phyloP scores from a whole-genome alignment of 768 basidiomycete genomes.

The Lactifluus rugatus region DNA sequence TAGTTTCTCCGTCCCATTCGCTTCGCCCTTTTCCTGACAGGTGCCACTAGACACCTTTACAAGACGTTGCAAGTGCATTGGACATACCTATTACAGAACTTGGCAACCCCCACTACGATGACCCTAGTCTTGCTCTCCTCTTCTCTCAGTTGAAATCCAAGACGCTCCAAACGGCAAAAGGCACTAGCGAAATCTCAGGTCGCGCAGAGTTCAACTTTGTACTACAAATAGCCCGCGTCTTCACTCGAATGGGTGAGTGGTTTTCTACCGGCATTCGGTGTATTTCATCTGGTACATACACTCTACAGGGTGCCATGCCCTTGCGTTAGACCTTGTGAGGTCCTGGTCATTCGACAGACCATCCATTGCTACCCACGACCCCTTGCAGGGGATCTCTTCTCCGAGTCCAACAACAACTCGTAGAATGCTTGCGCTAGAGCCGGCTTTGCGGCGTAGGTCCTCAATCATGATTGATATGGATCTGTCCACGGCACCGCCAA shows the following conservation, averaged over 20 bases:
- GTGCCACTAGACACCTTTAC: constrained; percentile 56
- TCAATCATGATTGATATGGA: constrained; percentile 91
- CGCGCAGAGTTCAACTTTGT: constrained; percentile 92
- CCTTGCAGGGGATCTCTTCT: constrained; percentile 24
- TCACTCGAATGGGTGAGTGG: constrained; percentile 83
- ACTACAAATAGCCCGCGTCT: constrained; percentile 85
- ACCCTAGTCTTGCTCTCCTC: constrained; percentile 83
- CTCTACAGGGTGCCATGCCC: constrained; percentile 70
- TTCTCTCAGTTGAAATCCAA: constrained; percentile 85
- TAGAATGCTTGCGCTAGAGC: constrained; percentile 40
- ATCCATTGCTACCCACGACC: constrained; percentile 31
- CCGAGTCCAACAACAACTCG: constrained; percentile 38
- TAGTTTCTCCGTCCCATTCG: constrained; percentile 24
- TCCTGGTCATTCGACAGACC: constrained; percentile 91
- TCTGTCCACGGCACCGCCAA: constrained; percentile 50
- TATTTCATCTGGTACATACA: not conserved
- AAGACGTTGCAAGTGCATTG: constrained; percentile 54
- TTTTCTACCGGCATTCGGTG: not conserved
- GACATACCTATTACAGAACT: constrained; percentile 52
- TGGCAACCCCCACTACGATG: constrained; percentile 84
- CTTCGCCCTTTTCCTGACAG: not conserved
- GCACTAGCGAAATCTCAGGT: constrained; percentile 84
- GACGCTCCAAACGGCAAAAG: constrained; percentile 87
- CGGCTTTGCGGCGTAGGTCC: constrained; percentile 48
- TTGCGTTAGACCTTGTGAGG: constrained; percentile 84